Evolutionary conservation across 2,329 filamentous ascomycete species (phyloP), one percentile per base, ranked within the genome.

Genomic region (Truncatella angustata): DNA sequence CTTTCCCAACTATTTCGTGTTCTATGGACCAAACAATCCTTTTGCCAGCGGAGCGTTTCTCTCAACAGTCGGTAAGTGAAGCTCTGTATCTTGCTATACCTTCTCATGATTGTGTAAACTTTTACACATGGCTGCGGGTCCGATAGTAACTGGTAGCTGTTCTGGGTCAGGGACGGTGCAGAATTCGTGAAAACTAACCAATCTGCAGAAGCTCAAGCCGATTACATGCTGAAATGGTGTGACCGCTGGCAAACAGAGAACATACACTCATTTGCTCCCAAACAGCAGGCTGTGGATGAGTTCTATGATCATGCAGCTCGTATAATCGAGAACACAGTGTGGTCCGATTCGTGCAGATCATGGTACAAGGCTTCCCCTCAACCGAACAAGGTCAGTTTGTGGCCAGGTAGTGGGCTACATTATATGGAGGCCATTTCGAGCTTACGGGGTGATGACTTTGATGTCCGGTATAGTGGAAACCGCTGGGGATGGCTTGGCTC

Each of bases 11-110:
- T 50, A 50, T 23, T 50, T 39, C 20, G 37, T 34, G 4, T 39
- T 50, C n/a, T 20, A 26, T 5, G 43, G 28, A 32, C 28, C 28
- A 14, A 32, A 32, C 28, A 32, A 32, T 32, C 28, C 28, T 7
- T 32, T 32, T 32, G 28, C 28, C 7, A 32, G 28, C 28, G 28
- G 28, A 32, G 28, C 28, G 14, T 32, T 32, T 14, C 2, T 32
- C 7, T 32, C 28, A 32, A 32, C 28, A 32, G 28, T 32, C 14
- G 28, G 28, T 32, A 32, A 7, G 28, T 32, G 14, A 7, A 32
- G 7, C 14, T 32, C 14, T 14, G 28, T 32, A 32, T 32, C 7
- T 32, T 32, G 74, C 75, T 1, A 79, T 80, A 57, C 20, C 42
- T 60, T 2, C 46, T 53, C 28, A 46, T 46, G 9, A 43, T 56